phyloP scores from a whole-genome alignment of 1,284 basidiomycete genomes.

The Pterulicium gracile region DNA sequence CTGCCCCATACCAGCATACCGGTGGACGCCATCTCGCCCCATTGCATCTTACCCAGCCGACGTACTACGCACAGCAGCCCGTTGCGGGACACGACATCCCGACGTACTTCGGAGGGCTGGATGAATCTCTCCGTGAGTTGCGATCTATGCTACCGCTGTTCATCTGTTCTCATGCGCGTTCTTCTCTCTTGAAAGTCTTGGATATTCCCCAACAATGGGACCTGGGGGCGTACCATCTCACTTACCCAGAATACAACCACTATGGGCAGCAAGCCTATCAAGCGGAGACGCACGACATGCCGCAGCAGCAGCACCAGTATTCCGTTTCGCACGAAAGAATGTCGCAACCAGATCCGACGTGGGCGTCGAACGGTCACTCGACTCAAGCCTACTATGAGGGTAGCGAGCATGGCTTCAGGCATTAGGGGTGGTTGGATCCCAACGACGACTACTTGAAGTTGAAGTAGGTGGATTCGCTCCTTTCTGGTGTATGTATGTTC shows the following conservation, averaged over 20 bases:
- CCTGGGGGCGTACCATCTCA: background rate
- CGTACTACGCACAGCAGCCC: background rate
- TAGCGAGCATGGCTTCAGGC: too few species aligned
- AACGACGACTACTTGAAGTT: too few species aligned
- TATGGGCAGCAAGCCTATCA: too few species aligned
- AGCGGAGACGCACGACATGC: too few species aligned
- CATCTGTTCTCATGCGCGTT: background rate
- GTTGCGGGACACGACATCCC: background rate
- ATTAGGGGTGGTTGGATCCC: too few species aligned
- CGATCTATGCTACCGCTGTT: background rate
- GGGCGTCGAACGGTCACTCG: too few species aligned
- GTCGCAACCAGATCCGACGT: too few species aligned
- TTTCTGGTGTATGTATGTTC: too few species aligned
- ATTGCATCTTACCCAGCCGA: background rate
- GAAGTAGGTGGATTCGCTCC: too few species aligned
- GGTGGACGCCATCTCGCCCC: background rate
- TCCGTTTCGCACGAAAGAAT: too few species aligned
- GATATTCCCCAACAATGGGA: background rate
- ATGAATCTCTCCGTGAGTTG: background rate
- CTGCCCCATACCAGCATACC: background rate
- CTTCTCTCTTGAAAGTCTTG: background rate
- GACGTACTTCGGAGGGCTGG: background rate
- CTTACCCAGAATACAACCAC: background rate
- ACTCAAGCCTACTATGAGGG: too few species aligned
- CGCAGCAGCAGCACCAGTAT: too few species aligned